Evolutionary conservation across 1,139 yeast species (phyloP).

Genomic region (Pichia norvegensis): DNA sequence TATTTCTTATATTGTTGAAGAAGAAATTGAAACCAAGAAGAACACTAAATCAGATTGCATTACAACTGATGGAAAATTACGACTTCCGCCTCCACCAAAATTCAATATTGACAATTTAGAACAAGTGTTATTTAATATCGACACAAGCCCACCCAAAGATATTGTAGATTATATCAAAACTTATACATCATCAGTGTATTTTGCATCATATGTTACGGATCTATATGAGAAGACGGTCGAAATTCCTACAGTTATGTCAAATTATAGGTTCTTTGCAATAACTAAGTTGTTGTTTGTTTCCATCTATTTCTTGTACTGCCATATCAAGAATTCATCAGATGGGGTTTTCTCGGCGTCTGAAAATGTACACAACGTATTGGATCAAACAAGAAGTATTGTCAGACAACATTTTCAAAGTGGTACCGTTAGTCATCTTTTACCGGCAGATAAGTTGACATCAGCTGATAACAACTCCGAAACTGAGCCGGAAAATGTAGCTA

Average conservation of each 20-base stretch:
- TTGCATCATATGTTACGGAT: conserved; percentile 6
- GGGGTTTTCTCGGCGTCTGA: neutral
- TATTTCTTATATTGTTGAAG: conserved; percentile 1
- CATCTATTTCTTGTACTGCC: conserved; percentile 10
- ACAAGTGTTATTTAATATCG: neutral
- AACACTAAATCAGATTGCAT: neutral
- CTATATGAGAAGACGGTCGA: conserved; percentile 7
- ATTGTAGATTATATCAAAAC: neutral
- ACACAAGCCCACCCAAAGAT: neutral
- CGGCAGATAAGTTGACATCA: conserved; percentile 2
- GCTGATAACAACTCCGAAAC: neutral
- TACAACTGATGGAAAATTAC: neutral
- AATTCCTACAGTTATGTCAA: conserved; percentile 5
- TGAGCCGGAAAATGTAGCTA: neutral
- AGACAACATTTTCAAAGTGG: conserved; percentile 4
- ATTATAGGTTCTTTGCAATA: conserved; percentile 12
- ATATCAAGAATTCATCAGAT: conserved; percentile 3
- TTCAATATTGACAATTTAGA: conserved; percentile 4
- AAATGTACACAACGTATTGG: conserved; percentile 4
- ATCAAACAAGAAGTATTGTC: conserved; percentile 4
- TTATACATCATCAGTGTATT: neutral
- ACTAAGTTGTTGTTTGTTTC: conserved; percentile 7
- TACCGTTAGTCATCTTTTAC: conserved; percentile 3
- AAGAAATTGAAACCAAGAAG: neutral
- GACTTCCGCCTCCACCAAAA: neutral